Percentiles rank a stretch among this genome's conserved stretches.
Evolutionary conservation across 2,329 filamentous ascomycete genomes (phyloP).

Genomic region (Xylariaceae sp.): DNA sequence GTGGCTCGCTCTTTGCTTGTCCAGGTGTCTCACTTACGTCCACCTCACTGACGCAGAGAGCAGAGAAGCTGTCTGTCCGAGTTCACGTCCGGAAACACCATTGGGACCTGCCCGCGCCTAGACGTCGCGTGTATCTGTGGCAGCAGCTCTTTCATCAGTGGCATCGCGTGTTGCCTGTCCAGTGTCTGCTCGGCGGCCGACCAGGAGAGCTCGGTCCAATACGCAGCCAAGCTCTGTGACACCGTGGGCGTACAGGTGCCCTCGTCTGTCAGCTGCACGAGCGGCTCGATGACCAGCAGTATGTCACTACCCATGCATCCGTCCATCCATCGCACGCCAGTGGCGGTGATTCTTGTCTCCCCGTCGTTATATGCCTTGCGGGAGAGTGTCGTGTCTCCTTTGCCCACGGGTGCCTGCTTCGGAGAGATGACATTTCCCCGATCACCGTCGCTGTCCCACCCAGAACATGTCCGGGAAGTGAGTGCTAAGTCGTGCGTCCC

Average conservation of each 20-base stretch:
- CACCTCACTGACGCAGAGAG: background rate
- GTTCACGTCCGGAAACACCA: constrained; percentile 30
- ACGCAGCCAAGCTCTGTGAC: constrained; percentile 26
- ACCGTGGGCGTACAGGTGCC: constrained; percentile 24
- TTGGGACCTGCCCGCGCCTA: constrained; percentile 29
- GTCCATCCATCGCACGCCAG: too few species aligned
- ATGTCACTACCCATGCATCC: too few species aligned
- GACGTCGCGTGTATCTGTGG: constrained; percentile 43
- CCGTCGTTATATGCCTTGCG: too few species aligned
- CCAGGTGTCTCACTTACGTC: background rate
- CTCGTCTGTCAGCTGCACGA: constrained; percentile 10
- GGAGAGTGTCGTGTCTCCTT: too few species aligned
- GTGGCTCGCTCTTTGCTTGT: background rate
- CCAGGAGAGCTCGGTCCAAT: constrained; percentile 26
- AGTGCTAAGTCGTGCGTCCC: too few species aligned
- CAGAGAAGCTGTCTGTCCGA: constrained; percentile 24
- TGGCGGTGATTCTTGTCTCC: constrained; percentile 2
- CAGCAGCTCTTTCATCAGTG: constrained; percentile 34
- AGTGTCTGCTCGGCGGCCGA: constrained; percentile 31
- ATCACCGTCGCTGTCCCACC: too few species aligned
- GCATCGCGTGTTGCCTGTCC: constrained; percentile 42
- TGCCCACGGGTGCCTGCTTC: too few species aligned
- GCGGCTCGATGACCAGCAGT: constrained; percentile 1
- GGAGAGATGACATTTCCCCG: too few species aligned
- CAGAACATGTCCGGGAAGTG: too few species aligned